These are phyloP conservation scores for Colletotrichum sp. DNA, from an alignment of 2,329 filamentous ascomycete genomes.

Conservation along the genomic window DNA sequence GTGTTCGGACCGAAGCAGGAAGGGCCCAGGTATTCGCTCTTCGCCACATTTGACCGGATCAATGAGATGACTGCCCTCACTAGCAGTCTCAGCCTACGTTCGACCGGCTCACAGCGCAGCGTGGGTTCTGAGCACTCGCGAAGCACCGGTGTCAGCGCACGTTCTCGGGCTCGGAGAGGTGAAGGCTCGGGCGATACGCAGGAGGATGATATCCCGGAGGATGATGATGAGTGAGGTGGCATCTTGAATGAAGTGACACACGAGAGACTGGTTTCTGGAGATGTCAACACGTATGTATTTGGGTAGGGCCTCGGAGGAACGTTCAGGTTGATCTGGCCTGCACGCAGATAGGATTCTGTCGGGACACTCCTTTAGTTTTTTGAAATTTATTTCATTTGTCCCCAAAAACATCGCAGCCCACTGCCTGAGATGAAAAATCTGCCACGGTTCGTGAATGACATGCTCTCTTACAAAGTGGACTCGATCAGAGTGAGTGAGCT, in stretches of 20 bases:
- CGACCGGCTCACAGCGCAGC: not conserved
- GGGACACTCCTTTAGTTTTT: not conserved
- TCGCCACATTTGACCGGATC: too few relatives aligned
- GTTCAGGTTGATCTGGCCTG: not conserved
- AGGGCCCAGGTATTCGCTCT: not conserved
- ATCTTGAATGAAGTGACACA: not conserved
- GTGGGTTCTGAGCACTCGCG: not conserved
- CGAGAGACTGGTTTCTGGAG: not conserved
- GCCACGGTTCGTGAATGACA: rapidly evolving
- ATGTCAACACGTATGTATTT: not conserved
- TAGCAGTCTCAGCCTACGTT: rapidly evolving
- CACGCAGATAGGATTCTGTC: not conserved
- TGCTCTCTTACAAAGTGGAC: not conserved
- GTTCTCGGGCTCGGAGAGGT: not conserved
- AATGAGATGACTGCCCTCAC: too few relatives aligned
- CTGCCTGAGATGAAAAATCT: not conserved
- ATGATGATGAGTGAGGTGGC: not conserved
- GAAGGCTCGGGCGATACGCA: not conserved
- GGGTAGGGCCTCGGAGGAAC: not conserved
- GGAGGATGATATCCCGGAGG: not conserved
- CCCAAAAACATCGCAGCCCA: not conserved
- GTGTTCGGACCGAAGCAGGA: not conserved
- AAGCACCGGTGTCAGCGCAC: not conserved
- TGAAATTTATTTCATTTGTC: not conserved
- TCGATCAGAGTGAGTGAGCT: not conserved